phyloP scores from a whole-genome alignment of 2,329 filamentous ascomycete species.

The Xylaria sp. region DNA sequence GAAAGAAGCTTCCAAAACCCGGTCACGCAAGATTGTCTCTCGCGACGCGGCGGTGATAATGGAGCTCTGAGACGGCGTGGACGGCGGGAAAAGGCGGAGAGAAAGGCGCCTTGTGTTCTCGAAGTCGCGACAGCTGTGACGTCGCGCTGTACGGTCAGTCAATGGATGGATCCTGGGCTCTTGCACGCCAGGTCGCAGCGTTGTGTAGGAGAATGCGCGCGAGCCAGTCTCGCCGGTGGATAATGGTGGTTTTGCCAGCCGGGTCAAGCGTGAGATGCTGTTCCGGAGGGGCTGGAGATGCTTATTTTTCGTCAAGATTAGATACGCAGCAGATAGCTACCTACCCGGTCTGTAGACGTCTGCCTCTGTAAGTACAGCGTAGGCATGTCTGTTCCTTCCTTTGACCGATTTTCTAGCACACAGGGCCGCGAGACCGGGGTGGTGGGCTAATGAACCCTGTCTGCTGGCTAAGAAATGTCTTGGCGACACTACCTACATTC shows the following conservation, averaged over 20 bases:
- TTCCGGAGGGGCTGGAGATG: constrained; percentile 40
- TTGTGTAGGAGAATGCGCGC: constrained; percentile 33
- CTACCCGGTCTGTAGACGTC: background rate
- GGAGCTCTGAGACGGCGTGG: constrained; percentile 35
- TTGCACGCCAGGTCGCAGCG: constrained; percentile 29
- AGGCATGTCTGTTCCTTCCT: constrained; percentile 5
- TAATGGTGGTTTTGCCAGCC: constrained; percentile 33
- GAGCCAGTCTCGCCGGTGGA: constrained; percentile 28
- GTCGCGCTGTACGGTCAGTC: constrained; percentile 42
- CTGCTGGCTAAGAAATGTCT: constrained; percentile 22
- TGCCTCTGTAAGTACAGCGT: background rate
- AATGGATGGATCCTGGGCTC: constrained; percentile 33
- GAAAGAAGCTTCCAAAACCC: constrained; percentile 48
- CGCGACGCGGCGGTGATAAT: constrained; percentile 39
- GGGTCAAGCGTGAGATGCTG: constrained; percentile 31
- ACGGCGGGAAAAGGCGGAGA: constrained; percentile 37
- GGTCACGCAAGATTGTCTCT: constrained; percentile 43
- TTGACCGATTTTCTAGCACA: constrained; percentile 43
- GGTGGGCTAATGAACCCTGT: constrained; percentile 22
- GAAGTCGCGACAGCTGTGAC: constrained; percentile 47
- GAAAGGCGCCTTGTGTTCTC: constrained; percentile 47
- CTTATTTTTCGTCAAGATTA: constrained; percentile 25
- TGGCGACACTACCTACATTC: constrained; percentile 21
- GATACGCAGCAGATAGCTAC: background rate
- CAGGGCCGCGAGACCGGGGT: constrained; percentile 23